Percentiles rank a stretch among this genome's conserved stretches.
phyloP scores from a whole-genome alignment of 202 grass and related monocot genomes.

The Zizania palustris region DNA sequence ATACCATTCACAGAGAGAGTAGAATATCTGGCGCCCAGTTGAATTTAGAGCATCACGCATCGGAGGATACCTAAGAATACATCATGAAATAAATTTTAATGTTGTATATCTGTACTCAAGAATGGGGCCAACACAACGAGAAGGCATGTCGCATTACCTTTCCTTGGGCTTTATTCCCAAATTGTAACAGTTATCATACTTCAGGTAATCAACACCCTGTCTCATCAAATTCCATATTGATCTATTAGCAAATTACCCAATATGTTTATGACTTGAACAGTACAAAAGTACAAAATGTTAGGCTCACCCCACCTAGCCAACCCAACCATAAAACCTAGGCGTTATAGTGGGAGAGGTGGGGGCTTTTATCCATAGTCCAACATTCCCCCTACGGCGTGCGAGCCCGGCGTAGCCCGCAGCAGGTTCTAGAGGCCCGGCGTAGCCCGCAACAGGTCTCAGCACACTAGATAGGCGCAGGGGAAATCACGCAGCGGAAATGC shows the following conservation, averaged over 20 bases:
- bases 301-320: too few species aligned
- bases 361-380: too few species aligned
- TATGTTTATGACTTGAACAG: constrained; percentile 26
- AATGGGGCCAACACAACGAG: neutral
- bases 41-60: constrained; percentile 97
- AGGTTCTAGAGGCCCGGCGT: too few species aligned
- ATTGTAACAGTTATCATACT: constrained; percentile 96
- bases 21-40: constrained; percentile 81
- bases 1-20: constrained; percentile 97
- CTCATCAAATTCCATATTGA: constrained; percentile 16
- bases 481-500: too few species aligned
- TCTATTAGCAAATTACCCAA: neutral
- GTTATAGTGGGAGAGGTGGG: too few species aligned
- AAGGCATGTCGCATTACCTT: constrained; percentile 51
- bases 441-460: too few species aligned
- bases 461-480: too few species aligned
- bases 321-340: too few species aligned
- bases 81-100: constrained; percentile 27
- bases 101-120: neutral
- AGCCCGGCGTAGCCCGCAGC: too few species aligned
- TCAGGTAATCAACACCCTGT: constrained; percentile 89
- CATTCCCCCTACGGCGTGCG: too few species aligned
- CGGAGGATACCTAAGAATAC: constrained; percentile 76
- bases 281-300: too few species aligned
- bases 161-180: constrained; percentile 79